Evolutionary conservation across 257 asterid species (phyloP).

Genomic region (Cruciata laevipes): DNA sequence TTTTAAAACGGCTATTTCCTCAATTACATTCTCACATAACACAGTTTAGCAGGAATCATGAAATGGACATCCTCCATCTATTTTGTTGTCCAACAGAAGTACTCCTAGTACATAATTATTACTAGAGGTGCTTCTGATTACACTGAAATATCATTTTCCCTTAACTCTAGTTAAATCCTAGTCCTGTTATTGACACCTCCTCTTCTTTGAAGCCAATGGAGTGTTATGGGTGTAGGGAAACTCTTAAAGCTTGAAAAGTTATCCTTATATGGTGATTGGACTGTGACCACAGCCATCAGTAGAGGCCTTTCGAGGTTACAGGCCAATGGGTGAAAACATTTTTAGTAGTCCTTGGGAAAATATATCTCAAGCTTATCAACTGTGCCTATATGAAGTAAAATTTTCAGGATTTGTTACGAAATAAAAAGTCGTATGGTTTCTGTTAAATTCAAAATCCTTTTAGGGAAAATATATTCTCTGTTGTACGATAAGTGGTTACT

Average conservation of each 20-base stretch:
- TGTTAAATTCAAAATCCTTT: background rate
- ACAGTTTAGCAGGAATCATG: background rate
- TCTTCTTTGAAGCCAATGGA: background rate
- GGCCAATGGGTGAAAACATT: background rate
- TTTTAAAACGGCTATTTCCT: background rate
- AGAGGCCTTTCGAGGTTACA: background rate
- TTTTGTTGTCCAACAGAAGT: background rate
- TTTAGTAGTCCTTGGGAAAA: background rate
- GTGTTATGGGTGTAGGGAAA: background rate
- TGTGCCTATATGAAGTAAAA: background rate
- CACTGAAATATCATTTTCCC: background rate
- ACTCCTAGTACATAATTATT: background rate
- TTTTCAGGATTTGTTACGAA: background rate
- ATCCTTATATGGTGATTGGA: background rate
- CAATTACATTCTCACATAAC: background rate
- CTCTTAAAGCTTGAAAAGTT: background rate
- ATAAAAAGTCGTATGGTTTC: background rate
- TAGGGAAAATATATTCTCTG: background rate
- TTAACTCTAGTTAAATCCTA: background rate
- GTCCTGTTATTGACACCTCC: background rate
- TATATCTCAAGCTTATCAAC: background rate
- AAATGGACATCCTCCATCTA: background rate
- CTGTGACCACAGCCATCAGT: background rate
- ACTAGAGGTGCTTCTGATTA: background rate
- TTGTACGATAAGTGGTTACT: background rate